Base-by-base conservation (phyloP, 2,329 filamentous ascomycete species). In the Botryosphaeria agaves region DNA sequence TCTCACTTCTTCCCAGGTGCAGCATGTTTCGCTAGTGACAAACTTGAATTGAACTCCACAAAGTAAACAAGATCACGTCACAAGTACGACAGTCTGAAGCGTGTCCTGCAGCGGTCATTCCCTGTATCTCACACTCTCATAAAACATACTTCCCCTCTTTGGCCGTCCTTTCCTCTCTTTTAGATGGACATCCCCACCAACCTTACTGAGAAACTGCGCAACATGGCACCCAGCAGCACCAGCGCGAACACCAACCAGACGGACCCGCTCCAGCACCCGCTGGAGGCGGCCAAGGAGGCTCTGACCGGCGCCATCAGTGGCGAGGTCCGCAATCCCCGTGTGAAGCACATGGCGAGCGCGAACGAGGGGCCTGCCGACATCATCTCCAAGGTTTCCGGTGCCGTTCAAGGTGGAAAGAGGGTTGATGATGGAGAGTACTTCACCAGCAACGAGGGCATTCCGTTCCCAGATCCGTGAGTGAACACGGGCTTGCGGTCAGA, bases 401-500 rank as follows among this genome's bases (percentile, higher is more conserved):
- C 56, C 9, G 48, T 53, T 2, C 38, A 49, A 5, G 58, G 54
- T 7, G 61, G 62, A 5, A 64, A 61, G 41, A 47, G 61, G 9
- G 51, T 51, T 12, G 65, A 68, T 35, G 61, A 66, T 34, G 56
- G 51, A 1, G 41, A 55, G 0, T 68, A 67, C 44, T 67, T 66
- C 40, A 69, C 63, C 27, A 66, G 61, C 40, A 67, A 67, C 30
- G 64, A 69, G 35, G 64, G 56, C 25, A 59, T 60, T 24, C 64
- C 63, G 0, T 61, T 56, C 32, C 64, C 62, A 3, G 63, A 68
- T 35, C 48, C 56, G 44, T 57, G 31, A 38, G 50, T 39, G 34
- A 5, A n/a, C n/a, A n/a, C 37, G 15, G 8, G 18, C 19, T 11
- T n/a, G 28, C 33, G 3, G 30, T 14, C 26, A 3, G 14, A 21